phyloP scores from a whole-genome alignment of 2,329 filamentous ascomycete genomes.

The Microcyclosporella mali region DNA sequence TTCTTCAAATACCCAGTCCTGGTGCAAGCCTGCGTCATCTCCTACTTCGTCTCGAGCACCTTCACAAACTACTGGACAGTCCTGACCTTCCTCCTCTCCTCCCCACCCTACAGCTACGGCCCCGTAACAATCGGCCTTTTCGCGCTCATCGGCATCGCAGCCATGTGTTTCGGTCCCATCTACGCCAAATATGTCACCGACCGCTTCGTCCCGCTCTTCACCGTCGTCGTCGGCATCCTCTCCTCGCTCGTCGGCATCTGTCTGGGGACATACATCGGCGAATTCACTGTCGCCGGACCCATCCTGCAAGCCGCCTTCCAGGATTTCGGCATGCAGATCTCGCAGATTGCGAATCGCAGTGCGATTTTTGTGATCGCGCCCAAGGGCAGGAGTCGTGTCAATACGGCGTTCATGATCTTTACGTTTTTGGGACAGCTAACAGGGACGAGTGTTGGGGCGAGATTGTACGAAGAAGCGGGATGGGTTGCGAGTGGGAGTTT shows the following conservation, averaged over 20 bases:
- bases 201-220: constrained; percentile 60
- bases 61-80: constrained; percentile 70
- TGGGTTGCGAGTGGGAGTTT: constrained; percentile 54
- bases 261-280: constrained; percentile 64
- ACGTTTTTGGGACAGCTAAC: constrained; percentile 70
- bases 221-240: constrained; percentile 56
- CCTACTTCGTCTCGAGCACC: constrained; percentile 55
- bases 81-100: constrained; percentile 69
- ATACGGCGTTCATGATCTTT: constrained; percentile 75
- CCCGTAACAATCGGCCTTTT: constrained; percentile 70
- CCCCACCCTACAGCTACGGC: constrained; percentile 60
- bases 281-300: constrained; percentile 61
- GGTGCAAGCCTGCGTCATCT: constrained; percentile 62
- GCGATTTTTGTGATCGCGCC: constrained; percentile 67
- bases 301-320: constrained; percentile 64
- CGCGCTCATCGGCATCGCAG: constrained; percentile 66
- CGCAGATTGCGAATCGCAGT: constrained; percentile 66
- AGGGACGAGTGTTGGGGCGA: constrained; percentile 51
- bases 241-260: constrained; percentile 57
- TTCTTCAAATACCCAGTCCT: constrained; percentile 61
- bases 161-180: constrained; percentile 61
- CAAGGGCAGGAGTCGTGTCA: constrained; percentile 66
- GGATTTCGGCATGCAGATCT: constrained; percentile 67
- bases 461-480: constrained; percentile 50
- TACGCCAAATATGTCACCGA: constrained; percentile 68